A percentile compares a stretch with the other conserved stretches of the same genome.
phyloP scores from a whole-genome alignment of 2,329 filamentous ascomycete genomes.

The Microdochium nivale region DNA sequence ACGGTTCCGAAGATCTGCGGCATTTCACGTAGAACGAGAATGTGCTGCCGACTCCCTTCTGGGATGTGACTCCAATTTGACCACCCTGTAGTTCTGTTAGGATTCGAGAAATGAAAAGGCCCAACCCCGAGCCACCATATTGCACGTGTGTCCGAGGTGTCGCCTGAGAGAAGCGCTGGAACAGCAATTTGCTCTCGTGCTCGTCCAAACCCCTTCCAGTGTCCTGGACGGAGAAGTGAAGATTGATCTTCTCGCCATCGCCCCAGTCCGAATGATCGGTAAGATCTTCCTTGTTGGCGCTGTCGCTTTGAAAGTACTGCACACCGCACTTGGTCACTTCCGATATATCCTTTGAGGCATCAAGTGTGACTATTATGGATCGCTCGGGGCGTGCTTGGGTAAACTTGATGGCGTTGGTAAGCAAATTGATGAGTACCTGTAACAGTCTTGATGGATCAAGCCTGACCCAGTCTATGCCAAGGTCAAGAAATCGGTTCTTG shows the following conservation, averaged over 20 bases:
- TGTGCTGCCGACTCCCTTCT: constrained; percentile 59
- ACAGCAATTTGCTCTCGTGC: constrained; percentile 58
- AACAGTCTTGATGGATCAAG: constrained; percentile 67
- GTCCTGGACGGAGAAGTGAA: constrained; percentile 65
- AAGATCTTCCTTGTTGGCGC: constrained; percentile 32
- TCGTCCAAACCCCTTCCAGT: constrained; percentile 59
- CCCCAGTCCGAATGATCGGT: constrained; percentile 60
- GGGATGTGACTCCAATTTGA: constrained; percentile 64
- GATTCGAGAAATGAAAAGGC: constrained; percentile 68
- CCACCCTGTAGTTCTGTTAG: constrained; percentile 71
- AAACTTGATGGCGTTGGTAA: constrained; percentile 60
- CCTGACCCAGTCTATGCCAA: constrained; percentile 63
- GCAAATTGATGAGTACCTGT: constrained; percentile 69
- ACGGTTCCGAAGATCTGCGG: constrained; percentile 40
- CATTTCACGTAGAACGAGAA: constrained; percentile 72
- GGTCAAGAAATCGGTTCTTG: constrained; percentile 55
- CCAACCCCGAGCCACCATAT: constrained; percentile 62
- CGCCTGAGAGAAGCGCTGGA: constrained; percentile 61
- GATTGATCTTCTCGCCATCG: constrained; percentile 58
- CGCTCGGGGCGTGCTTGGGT: constrained; percentile 51
- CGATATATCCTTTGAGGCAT: constrained; percentile 47
- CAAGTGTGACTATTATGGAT: constrained; percentile 55
- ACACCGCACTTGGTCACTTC: constrained; percentile 29
- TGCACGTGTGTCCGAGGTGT: constrained; percentile 62
- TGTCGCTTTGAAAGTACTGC: constrained; percentile 37